Conservation (phyloP, 148 eudicot species). For the Spergularia marina region DNA sequence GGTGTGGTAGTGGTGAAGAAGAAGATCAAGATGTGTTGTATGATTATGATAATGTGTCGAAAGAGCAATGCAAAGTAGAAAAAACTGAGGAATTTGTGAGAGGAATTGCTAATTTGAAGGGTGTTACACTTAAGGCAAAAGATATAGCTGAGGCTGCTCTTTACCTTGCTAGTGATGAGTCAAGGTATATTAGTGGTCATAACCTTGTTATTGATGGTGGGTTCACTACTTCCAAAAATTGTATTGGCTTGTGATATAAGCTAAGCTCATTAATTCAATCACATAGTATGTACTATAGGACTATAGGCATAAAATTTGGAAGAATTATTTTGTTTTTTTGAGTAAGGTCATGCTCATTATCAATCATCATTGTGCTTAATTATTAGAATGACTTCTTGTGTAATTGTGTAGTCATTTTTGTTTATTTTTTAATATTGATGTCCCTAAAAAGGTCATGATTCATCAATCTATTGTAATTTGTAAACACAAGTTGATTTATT, state of each 20-base stretch:
- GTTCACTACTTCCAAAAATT: conserved; percentile 34
- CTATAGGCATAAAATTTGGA: no score
- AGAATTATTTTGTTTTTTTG: no score
- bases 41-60: background rate
- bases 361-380: no score
- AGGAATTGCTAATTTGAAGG: conserved; percentile 30
- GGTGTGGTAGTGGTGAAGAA: conserved; percentile 24
- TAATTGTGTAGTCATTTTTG: no score
- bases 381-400: no score
- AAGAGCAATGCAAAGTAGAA: conserved; percentile 14
- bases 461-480: no score
- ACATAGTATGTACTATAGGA: background rate
- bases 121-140: conserved; percentile 29
- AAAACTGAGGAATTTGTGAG: conserved; percentile 34
- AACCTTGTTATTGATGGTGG: conserved; percentile 49
- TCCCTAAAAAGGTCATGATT: no score
- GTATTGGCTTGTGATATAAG: conserved; percentile 29
- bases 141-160: conserved; percentile 48
- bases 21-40: conserved; percentile 2
- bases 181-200: conserved; percentile 42
- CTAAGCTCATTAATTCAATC: background rate
- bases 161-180: conserved; percentile 42
- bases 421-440: no score
- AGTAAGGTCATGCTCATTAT: no score
- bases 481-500: no score